Base-by-base conservation (phyloP, 805 yeast species). In the Wickerhamiella vanderwaltii region DNA sequence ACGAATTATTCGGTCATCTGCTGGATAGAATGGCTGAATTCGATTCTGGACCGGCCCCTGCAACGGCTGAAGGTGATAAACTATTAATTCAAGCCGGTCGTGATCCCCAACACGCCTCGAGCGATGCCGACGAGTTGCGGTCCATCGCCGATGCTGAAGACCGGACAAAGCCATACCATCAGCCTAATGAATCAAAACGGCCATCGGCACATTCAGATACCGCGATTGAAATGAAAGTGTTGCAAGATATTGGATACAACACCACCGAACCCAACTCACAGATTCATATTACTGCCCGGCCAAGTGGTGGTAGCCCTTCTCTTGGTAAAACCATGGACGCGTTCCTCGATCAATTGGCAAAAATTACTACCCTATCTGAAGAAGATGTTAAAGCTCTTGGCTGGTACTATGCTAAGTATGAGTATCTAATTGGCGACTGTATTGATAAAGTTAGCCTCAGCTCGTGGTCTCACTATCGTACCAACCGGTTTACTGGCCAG, bases 391-490 rank as follows among this genome's bases (percentile, higher is more conserved):
- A 60, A 6, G 51, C 65, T 2, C 46, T 64, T 29, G 59, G 58
- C 32, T 64, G 69, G 69, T 62, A 65, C 39, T 54, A 54, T 34
- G 65, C 68, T 9, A 63, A 64, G 43, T 51, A 63, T 25, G 69
- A 64, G 51, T 61, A 59, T 48, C 49, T 54, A 17, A 51, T 56
- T 26, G 67, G 66, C 11, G 56, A 62, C 15, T 43, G 51, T 11
- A 46, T 62, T 16, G 56, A 61, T 36, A 47, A 55, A 22, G 53
- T 64, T 19, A 58, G 66, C 39, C 49, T 64, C 15, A 51, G 59
- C 6, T 50, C 60, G 15, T 64, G 69, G 69, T 63, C 64, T 20
- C 68, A 64, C 41, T 65, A 64, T 31, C 64, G 63, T 24, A 61
- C 59, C 1, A 57, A 61, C 36, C 57, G 63, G 41, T 64, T 65